These are phyloP conservation scores for Phytophthora pluvialis DNA, from an alignment of 352 stramenopile genomes.

Conservation along the genomic window DNA sequence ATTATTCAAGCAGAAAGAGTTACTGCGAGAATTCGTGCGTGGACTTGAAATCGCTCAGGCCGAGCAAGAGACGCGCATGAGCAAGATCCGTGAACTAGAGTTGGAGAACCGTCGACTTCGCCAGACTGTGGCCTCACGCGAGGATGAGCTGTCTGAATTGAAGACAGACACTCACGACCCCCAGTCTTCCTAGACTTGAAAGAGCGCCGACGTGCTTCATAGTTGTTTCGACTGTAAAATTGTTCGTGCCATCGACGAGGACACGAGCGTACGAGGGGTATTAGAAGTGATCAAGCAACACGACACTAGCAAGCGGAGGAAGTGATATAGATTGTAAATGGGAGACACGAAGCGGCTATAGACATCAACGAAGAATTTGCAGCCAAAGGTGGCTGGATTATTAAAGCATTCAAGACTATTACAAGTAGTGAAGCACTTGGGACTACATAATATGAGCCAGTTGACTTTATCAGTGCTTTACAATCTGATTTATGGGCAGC, in stretches of 20 bases:
- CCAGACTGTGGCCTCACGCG: slow-evolving; percentile 42
- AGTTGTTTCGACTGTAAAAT: slow-evolving; percentile 22
- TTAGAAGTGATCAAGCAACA: slow-evolving; percentile 19
- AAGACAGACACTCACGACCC: slow-evolving; percentile 21
- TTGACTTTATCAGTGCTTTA: no score
- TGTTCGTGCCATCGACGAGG: slow-evolving; percentile 17
- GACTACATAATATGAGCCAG: no score
- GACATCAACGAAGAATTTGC: slow-evolving; percentile 6
- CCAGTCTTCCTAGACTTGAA: slow-evolving; percentile 22
- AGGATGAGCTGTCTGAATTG: slow-evolving; percentile 48
- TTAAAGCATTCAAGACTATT: no score
- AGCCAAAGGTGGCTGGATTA: background rate
- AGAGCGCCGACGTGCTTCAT: slow-evolving; percentile 2
- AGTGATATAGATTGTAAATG: slow-evolving; percentile 32
- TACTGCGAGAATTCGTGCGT: slow-evolving; percentile 75
- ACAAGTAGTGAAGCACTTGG: no score
- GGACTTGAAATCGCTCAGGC: slow-evolving; percentile 74
- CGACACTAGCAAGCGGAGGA: slow-evolving; percentile 7
- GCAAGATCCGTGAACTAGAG: slow-evolving; percentile 74
- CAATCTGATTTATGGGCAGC: no score
- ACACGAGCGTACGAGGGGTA: slow-evolving; percentile 14
- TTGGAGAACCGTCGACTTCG: slow-evolving; percentile 67
- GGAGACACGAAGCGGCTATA: slow-evolving; percentile 22
- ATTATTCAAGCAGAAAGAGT: slow-evolving; percentile 48
- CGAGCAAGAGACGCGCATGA: slow-evolving; percentile 78